phyloP scores from a whole-genome alignment of 371 early-diverging fungal genomes.

The Mucor indicus region DNA sequence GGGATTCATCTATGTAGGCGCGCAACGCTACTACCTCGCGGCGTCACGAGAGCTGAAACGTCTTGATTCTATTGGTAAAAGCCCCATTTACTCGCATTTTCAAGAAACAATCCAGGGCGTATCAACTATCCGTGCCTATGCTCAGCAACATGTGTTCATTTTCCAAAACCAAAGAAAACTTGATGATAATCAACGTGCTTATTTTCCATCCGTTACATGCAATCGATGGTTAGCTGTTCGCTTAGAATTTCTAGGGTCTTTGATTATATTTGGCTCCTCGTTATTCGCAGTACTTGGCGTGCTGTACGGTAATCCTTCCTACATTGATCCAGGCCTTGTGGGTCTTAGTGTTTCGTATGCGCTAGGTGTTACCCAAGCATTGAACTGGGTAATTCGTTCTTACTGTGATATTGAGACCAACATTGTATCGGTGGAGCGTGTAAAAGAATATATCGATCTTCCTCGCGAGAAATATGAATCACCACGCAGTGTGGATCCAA shows the following conservation, averaged over 20 bases:
- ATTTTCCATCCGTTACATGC: constrained; percentile 70
- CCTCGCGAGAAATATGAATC: constrained; percentile 71
- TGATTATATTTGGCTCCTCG: constrained; percentile 63
- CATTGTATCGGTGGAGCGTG: constrained; percentile 81
- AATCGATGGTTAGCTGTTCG: constrained; percentile 96
- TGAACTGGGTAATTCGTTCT: constrained; percentile 81
- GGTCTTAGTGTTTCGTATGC: constrained; percentile 88
- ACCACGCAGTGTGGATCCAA: constrained; percentile 34
- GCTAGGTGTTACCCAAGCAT: constrained; percentile 70
- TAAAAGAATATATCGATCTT: constrained; percentile 82
- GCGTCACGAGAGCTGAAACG: constrained; percentile 77
- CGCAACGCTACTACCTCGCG: constrained; percentile 67
- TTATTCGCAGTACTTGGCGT: constrained; percentile 61
- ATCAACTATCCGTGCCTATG: constrained; percentile 80
- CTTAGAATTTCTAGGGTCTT: constrained; percentile 68
- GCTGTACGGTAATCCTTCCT: constrained; percentile 23
- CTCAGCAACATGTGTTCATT: constrained; percentile 65
- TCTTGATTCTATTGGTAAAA: constrained; percentile 72
- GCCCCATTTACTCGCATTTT: constrained; percentile 83
- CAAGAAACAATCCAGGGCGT: constrained; percentile 74
- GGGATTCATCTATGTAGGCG: constrained; percentile 50
- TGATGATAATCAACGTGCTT: constrained; percentile 77
- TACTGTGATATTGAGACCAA: constrained; percentile 57
- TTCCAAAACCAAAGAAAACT: constrained; percentile 64
- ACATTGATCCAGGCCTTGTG: constrained; percentile 68